These are phyloP conservation scores for Dothistroma pini DNA, from an alignment of 2,329 filamentous ascomycete species.

Conservation along the genomic window DNA sequence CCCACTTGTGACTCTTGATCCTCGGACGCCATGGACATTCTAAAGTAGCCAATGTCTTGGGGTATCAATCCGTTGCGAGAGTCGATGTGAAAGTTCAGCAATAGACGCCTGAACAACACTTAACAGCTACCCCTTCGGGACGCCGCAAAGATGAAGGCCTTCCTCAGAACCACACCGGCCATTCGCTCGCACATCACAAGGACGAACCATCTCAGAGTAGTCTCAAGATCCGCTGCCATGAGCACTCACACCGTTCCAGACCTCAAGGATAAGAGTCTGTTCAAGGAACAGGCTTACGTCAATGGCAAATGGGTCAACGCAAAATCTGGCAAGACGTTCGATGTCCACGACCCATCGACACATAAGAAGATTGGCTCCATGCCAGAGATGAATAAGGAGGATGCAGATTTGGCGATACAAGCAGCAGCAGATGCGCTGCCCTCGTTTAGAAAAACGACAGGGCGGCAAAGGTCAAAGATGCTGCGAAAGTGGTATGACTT, in stretches of 20 bases:
- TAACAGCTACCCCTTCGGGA: neutral
- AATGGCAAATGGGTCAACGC: conserved; percentile 91
- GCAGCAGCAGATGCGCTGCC: conserved; percentile 76
- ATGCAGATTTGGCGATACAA: conserved; percentile 76
- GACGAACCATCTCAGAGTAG: conserved; percentile 21
- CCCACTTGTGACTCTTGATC: neutral
- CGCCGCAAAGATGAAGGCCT: conserved; percentile 19
- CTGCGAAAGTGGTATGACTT: conserved; percentile 79
- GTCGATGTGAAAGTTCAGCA: neutral
- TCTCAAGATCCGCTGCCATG: conserved; percentile 17
- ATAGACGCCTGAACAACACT: conserved; percentile 1
- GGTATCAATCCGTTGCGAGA: neutral
- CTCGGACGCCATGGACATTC: neutral
- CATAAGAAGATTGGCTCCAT: conserved; percentile 75
- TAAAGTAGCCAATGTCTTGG: neutral
- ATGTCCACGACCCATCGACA: conserved; percentile 82
- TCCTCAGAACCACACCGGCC: conserved; percentile 20
- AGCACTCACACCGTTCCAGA: conserved; percentile 24
- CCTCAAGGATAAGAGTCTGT: conserved; percentile 55
- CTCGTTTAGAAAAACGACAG: conserved; percentile 66
- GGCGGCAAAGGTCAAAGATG: conserved; percentile 69
- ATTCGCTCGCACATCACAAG: conserved; percentile 24
- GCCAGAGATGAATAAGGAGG: conserved; percentile 76
- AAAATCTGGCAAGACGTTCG: conserved; percentile 85
- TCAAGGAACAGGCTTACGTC: conserved; percentile 82